These are phyloP conservation scores for Parafenestella ontariensis DNA, from an alignment of 2,329 filamentous ascomycete species.

Conservation along the genomic window DNA sequence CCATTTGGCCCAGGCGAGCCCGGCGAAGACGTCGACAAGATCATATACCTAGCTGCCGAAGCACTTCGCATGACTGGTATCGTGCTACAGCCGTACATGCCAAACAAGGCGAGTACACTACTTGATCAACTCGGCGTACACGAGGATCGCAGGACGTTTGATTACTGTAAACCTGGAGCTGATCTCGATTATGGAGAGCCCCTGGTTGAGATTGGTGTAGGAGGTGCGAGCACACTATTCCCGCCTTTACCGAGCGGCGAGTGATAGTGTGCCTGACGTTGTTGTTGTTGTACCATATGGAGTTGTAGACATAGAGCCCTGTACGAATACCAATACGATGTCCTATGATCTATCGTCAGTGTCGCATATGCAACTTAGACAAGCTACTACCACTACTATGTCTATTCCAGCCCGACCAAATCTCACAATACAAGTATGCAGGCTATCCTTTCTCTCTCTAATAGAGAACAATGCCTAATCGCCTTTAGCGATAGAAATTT, in stretches of 20 bases:
- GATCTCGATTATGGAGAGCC: conserved; percentile 74
- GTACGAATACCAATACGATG: neutral
- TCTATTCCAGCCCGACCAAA: too few species aligned
- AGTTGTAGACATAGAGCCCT: neutral
- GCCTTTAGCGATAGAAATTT: too few species aligned
- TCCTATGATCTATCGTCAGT: neutral
- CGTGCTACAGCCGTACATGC: conserved; percentile 90
- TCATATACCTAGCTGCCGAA: conserved; percentile 76
- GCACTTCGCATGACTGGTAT: conserved; percentile 81
- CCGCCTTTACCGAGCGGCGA: conserved; percentile 48
- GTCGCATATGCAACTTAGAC: neutral
- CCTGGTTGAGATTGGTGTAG: conserved; percentile 50
- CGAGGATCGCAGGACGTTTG: conserved; percentile 66
- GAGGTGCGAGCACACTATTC: conserved; percentile 59
- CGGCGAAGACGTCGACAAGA: conserved; percentile 46
- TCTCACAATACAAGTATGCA: too few species aligned
- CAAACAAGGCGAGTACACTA: conserved; percentile 72
- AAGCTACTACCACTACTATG: too few species aligned
- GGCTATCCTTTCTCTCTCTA: too few species aligned
- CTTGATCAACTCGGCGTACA: conserved; percentile 81
- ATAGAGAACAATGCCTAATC: too few species aligned
- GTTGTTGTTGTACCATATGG: neutral
- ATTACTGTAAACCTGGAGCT: conserved; percentile 65
- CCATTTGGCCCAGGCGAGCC: conserved; percentile 32
- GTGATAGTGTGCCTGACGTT: conserved; percentile 12